A percentile compares a stretch with the other conserved stretches of the same genome.
Evolutionary conservation across 2,329 filamentous ascomycete species (phyloP).

Genomic region (Sarocladium brachiariae): DNA sequence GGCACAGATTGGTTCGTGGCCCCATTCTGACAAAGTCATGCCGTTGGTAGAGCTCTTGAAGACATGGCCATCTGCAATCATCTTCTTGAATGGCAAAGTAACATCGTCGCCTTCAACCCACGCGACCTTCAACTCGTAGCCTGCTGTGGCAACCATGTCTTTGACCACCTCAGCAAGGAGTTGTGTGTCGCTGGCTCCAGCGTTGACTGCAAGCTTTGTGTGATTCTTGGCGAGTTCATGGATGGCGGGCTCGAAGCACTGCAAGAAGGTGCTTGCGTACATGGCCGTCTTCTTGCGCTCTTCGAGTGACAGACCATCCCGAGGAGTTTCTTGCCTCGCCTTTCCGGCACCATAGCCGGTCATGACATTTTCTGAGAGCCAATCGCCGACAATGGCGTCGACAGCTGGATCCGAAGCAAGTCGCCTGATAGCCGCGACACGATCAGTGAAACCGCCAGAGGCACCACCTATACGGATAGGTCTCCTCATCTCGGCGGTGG

Average conservation of each 20-base stretch:
- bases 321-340: neutral
- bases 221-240: slow-evolving; percentile 20
- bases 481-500: slow-evolving; percentile 6
- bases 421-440: slow-evolving; percentile 22
- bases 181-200: slow-evolving; percentile 26
- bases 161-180: slow-evolving; percentile 18
- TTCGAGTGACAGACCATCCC: slow-evolving; percentile 2
- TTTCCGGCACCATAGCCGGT: slow-evolving; percentile 8
- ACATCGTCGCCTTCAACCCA: slow-evolving; percentile 29
- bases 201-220: slow-evolving; percentile 27
- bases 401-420: slow-evolving; percentile 16
- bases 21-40: slow-evolving; percentile 11
- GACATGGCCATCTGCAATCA: slow-evolving; percentile 13
- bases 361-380: slow-evolving; percentile 10
- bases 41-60: slow-evolving; percentile 15
- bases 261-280: slow-evolving; percentile 22
- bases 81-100: slow-evolving; percentile 14
- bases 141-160: slow-evolving; percentile 18
- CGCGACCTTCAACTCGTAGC: slow-evolving; percentile 21
- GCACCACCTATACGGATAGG: slow-evolving; percentile 23
- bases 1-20: slow-evolving; percentile 22
- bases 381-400: slow-evolving; percentile 10
- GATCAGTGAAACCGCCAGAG: slow-evolving; percentile 23
- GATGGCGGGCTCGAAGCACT: slow-evolving; percentile 15
- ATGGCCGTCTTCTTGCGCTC: slow-evolving; percentile 14